Conservation (phyloP, 345 rosid genomes). For the Citrus glauca region DNA sequence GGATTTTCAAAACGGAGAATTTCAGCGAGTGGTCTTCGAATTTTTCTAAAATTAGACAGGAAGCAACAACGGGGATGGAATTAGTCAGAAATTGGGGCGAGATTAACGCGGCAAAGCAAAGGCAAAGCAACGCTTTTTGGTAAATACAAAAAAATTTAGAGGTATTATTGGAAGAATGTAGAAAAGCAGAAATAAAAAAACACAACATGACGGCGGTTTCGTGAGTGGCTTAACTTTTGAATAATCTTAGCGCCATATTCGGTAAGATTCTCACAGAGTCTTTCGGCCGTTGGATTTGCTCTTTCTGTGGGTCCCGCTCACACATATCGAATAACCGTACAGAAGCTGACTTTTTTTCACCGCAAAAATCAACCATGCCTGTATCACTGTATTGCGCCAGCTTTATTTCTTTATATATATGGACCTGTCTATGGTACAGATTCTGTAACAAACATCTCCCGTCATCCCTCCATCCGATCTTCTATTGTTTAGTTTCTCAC, state of each 20-base stretch:
- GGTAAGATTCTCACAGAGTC: neutral
- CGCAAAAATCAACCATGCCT: neutral
- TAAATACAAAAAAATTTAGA: neutral
- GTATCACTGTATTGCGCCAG: neutral
- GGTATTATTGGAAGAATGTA: neutral
- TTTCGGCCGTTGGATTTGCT: neutral
- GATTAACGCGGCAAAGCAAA: slow-evolving; percentile 28
- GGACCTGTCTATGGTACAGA: too few species aligned
- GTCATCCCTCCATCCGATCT: too few species aligned
- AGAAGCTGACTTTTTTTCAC: neutral
- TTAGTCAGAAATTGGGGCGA: slow-evolving; percentile 21
- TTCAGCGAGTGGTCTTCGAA: neutral
- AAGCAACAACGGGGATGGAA: slow-evolving; percentile 1
- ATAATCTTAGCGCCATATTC: slow-evolving; percentile 16
- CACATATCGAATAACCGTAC: neutral
- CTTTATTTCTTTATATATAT: too few species aligned
- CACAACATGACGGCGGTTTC: slow-evolving; percentile 13
- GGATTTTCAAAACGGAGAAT: too few species aligned
- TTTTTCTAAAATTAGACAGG: neutral
- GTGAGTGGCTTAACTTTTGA: slow-evolving; percentile 5
- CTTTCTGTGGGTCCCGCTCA: neutral
- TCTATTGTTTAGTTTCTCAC: too few species aligned
- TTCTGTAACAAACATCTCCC: too few species aligned
- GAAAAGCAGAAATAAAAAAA: neutral
- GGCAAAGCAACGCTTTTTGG: neutral